Base-by-base conservation (phyloP, 768 basidiomycete species). In the Lactarius psammicola region DNA sequence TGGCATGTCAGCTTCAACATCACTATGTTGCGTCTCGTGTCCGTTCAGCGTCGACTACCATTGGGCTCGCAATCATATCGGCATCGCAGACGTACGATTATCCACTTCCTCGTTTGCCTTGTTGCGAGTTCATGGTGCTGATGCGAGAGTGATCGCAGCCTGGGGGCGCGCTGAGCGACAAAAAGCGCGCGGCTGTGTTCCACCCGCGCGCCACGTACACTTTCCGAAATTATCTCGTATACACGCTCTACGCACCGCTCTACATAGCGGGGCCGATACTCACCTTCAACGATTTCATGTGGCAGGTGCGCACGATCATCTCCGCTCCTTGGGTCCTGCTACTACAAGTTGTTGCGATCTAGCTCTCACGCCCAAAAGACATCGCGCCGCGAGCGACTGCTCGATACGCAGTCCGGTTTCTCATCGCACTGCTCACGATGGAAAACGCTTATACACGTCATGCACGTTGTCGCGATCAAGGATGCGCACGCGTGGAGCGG, bases 381-480 rank as follows among this genome's bases (percentile, higher is more conserved):
- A 81, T 90, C 46, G 70, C 79, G 8, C 65, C 71, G 15, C 75
- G 78, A 15, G 67, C 75, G 15, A 76, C 81, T 17, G 62, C 84
- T 17, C 69, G 82, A 26, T 97, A 97, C 72, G 74, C 85, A 2
- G 55, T 85, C 34, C 88, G 96, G 18, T 96, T n/a, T 74, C 56
- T 88, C 5, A 73, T 80, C 54, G 88, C 84, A 66, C 75, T 94
- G 18, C 72, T 95, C 38, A 90, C 87, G 5, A 97, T 98, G 92
- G 97, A n/a, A 98, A 75, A 77, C 88, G 56, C 84, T 97, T 46
- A 80, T 95, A 44, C 97, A 99, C 74, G 93, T 84, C 75, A 97
- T 98, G 90, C 95, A 97, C 71, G 89, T 97, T 33, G 94, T 96
- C 23, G 96, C 95, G 3, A 96, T 98, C 78, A 98, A 98, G 76